Evolutionary conservation across 2,329 filamentous ascomycete genomes (phyloP).

Genomic region (Xylariaceae sp.): DNA sequence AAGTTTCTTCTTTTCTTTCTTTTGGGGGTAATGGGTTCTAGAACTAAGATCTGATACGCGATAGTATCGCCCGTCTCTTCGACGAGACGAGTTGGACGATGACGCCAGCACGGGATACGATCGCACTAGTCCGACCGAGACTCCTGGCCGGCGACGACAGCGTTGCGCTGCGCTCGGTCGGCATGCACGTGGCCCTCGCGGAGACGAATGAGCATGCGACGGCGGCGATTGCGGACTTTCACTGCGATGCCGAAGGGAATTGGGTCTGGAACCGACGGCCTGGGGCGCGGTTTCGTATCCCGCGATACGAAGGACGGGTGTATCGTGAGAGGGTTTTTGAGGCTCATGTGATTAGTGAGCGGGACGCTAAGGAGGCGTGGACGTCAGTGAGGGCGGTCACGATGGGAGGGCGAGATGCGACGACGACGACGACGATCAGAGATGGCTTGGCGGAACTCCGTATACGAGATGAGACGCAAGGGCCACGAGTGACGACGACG

Average conservation of each 20-base stretch:
- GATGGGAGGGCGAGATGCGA: too few species aligned
- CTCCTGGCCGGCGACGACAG: conserved; percentile 13
- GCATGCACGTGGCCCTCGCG: conserved; percentile 12
- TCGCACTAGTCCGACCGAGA: conserved; percentile 20
- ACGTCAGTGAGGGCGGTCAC: not conserved
- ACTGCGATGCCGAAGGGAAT: conserved; percentile 19
- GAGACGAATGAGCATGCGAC: conserved; percentile 21
- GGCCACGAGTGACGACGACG: too few species aligned
- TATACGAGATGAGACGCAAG: too few species aligned
- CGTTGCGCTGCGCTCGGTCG: conserved; percentile 15
- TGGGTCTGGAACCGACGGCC: conserved; percentile 28
- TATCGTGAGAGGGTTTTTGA: conserved; percentile 25
- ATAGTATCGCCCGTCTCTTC: conserved; percentile 28
- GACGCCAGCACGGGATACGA: not conserved
- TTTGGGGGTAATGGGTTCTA: too few species aligned
- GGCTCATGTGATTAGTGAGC: conserved; percentile 26
- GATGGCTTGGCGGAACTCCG: too few species aligned
- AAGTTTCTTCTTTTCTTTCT: conserved; percentile 12
- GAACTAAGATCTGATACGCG: not conserved
- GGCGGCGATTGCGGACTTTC: conserved; percentile 29
- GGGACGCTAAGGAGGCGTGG: conserved; percentile 11
- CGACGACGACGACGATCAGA: too few species aligned
- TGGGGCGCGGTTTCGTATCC: conserved; percentile 30
- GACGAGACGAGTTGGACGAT: conserved; percentile 22
- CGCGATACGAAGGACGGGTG: conserved; percentile 30